Evolutionary conservation across 129 eudicot species (phyloP).

Genomic region (Helianthus tuberosus): DNA sequence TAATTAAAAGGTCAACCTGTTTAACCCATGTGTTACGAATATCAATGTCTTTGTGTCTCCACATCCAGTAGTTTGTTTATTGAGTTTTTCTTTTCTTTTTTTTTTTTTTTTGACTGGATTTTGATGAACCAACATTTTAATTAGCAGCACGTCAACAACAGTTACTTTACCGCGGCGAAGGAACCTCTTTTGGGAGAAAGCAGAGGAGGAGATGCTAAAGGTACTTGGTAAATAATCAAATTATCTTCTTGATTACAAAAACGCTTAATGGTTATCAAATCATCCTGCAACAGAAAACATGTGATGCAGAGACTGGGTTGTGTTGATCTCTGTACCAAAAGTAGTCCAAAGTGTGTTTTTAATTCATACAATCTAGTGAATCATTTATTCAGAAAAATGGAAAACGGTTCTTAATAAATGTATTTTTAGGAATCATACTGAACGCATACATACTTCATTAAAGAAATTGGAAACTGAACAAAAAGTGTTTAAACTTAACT

Average conservation of each 20-base stretch:
- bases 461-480: background rate
- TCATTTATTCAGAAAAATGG: background rate
- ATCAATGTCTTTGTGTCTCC: background rate
- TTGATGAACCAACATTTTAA: conserved; percentile 7
- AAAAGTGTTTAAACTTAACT: conserved; percentile 2
- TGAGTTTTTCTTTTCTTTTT: conserved; percentile 1
- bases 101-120: conserved; percentile 14
- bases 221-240: conserved; percentile 30
- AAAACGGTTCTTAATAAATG: background rate
- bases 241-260: background rate
- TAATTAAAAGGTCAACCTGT: too few species aligned
- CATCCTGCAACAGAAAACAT: background rate
- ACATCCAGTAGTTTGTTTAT: background rate
- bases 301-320: too few species aligned
- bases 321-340: background rate
- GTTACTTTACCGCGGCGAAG: conserved; percentile 51
- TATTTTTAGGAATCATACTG: background rate
- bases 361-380: background rate
- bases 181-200: conserved; percentile 56
- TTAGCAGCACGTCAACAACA: conserved; percentile 53
- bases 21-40: background rate
- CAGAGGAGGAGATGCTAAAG: conserved; percentile 69
- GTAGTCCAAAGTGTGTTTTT: background rate
- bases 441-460: background rate
- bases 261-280: background rate